Evolutionary conservation across 192 early-diverging fungal genomes (phyloP), one percentile per base, ranked within the genome.

Genomic region (Mortierella hygrophila): DNA sequence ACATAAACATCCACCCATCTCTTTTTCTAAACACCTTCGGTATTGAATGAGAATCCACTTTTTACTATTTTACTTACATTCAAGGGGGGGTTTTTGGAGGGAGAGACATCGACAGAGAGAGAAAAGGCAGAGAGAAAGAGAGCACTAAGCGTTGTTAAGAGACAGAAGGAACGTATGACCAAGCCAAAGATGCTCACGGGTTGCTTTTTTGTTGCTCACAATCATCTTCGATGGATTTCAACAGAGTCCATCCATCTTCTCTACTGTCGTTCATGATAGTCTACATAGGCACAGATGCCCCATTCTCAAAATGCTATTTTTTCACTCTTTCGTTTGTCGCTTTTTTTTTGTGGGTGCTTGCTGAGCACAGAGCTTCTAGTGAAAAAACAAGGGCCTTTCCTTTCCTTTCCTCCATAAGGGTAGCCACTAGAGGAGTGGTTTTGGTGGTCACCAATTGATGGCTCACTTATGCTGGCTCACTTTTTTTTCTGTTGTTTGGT

Each of bases 331-430:
- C 54, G 35, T 29, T 29, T 65, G 26, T 65, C 11, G 11, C 44
- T 32, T 13, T 11, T 26, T 32, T 32, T 32, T 57, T 65, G 49
- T 5, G 18, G 49, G 49, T 21, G 49, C 49, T 52, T 52, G 26
- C 26, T 65, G 60, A 65, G 60, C 60, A 65, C 29, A 65, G 60
- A 65, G 60, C 60, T 65, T 65, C 60, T 65, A 65, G 60, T 65
- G 8, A 32, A 32, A 60, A 65, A 26, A 13, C n/a, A 65, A 65
- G 60, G 55, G 60, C 26, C 60, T 65, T 9, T 35, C 60, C 60
- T 26, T 29, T 23, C 26, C 26, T 16, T 60, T 15, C 60, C 32
- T 65, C 13, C 60, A 29, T 29, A 65, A 29, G 4, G 4, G 26
- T 13, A 32, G 5, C 26, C 9, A 2, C 60, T 65, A 65, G 60